phyloP scores from a whole-genome alignment of 1,284 basidiomycete genomes.

The Exobasidium cylindrosporum region DNA sequence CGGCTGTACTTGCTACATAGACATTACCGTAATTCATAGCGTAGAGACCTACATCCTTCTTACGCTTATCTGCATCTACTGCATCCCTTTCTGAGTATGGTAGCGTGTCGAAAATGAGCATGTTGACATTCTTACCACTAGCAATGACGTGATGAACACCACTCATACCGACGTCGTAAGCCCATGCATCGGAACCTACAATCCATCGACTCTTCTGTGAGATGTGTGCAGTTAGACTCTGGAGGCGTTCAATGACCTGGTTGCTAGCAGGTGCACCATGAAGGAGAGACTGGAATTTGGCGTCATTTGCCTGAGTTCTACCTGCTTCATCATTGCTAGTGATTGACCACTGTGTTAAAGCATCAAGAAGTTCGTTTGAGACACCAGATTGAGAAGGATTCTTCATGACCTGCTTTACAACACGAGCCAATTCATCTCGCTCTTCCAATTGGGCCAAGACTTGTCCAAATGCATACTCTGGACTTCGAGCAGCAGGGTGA shows the following conservation, averaged over 20 bases:
- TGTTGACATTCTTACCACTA: constrained; percentile 85
- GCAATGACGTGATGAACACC: constrained; percentile 92
- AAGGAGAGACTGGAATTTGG: constrained; percentile 54
- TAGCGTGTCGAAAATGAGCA: constrained; percentile 89
- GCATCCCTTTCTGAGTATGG: constrained; percentile 72
- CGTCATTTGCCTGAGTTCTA: constrained; percentile 24
- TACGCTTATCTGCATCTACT: constrained; percentile 50
- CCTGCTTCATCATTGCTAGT: constrained; percentile 22
- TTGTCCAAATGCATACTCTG: constrained; percentile 89
- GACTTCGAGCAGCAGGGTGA: constrained; percentile 67
- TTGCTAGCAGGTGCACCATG: constrained; percentile 64
- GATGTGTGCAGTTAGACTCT: constrained; percentile 35
- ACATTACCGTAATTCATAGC: constrained; percentile 98
- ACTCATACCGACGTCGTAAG: constrained; percentile 92
- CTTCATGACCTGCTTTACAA: constrained; percentile 18
- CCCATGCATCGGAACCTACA: constrained; percentile 95
- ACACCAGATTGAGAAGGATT: constrained; percentile 19
- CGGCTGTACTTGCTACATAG: constrained; percentile 90
- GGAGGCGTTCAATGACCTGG: constrained; percentile 33
- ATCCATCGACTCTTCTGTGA: constrained; percentile 70
- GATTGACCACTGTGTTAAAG: constrained; percentile 37
- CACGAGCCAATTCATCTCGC: constrained; percentile 44
- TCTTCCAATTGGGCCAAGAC: constrained; percentile 70
- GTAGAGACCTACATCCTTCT: constrained; percentile 62
- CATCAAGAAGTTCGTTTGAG: constrained; percentile 41